A percentile compares a stretch with the other conserved stretches of the same genome.
These are phyloP conservation scores for Kazachstania viticola DNA, from an alignment of 805 yeast species.

Conservation along the genomic window DNA sequence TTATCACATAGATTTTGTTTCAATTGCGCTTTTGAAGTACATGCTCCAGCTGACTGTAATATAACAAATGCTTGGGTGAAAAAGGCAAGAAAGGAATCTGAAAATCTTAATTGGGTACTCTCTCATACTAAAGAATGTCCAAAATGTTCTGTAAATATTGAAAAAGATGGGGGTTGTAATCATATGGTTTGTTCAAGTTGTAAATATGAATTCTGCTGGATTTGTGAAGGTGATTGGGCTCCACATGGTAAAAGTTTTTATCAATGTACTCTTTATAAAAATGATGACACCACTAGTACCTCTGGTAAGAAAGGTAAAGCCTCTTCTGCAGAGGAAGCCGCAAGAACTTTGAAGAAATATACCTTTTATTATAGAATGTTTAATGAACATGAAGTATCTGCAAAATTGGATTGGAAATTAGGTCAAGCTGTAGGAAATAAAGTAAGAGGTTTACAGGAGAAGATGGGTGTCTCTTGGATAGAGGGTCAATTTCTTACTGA, in stretches of 20 bases:
- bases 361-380: slow-evolving; percentile 66
- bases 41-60: slow-evolving; percentile 74
- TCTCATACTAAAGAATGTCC: slow-evolving; percentile 84
- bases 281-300: no score
- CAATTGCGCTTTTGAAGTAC: slow-evolving; percentile 63
- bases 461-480: slow-evolving; percentile 63
- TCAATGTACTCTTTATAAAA: slow-evolving; percentile 53
- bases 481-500: slow-evolving; percentile 78
- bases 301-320: slow-evolving; percentile 8
- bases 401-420: slow-evolving; percentile 56
- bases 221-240: slow-evolving; percentile 70
- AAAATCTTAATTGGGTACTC: slow-evolving; percentile 77
- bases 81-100: slow-evolving; percentile 78
- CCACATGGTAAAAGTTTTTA: slow-evolving; percentile 53
- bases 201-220: slow-evolving; percentile 81
- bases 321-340: slow-evolving; percentile 22
- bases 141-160: slow-evolving; percentile 65
- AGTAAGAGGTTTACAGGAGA: slow-evolving; percentile 55
- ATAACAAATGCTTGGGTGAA: slow-evolving; percentile 60
- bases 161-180: slow-evolving; percentile 93
- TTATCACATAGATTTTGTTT: slow-evolving; percentile 68
- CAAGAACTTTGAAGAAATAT: slow-evolving; percentile 43
- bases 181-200: slow-evolving; percentile 88
- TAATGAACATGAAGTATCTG: slow-evolving; percentile 64
- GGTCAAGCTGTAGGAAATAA: slow-evolving; percentile 50